Evolutionary conservation across 257 asterid genomes (phyloP).

Genomic region (Nicotiana noctiflora): DNA sequence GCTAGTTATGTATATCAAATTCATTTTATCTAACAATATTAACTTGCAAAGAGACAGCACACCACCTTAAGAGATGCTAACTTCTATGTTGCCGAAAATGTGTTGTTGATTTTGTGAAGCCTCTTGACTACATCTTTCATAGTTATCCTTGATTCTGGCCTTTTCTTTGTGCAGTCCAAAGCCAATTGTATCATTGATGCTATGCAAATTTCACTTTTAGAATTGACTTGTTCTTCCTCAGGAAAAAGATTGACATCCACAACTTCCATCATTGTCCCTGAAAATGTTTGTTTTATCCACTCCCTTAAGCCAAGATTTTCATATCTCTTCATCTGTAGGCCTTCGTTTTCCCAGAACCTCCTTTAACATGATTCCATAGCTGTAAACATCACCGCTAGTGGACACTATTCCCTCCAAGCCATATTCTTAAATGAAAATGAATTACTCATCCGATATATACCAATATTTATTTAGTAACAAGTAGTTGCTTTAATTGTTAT

Average conservation of each 20-base stretch:
- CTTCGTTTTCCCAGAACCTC: conserved; percentile 25
- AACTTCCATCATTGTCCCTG: background rate
- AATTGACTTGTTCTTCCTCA: background rate
- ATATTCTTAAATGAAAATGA: conserved; percentile 13
- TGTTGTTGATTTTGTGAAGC: background rate
- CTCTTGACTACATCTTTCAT: background rate
- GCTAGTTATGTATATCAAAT: no score
- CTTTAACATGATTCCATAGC: conserved; percentile 27
- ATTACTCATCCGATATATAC: background rate
- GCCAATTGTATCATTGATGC: background rate
- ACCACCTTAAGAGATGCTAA: background rate
- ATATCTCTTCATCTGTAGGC: conserved; percentile 20
- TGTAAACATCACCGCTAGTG: conserved; percentile 23
- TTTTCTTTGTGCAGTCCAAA: background rate
- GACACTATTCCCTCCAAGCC: conserved; percentile 30
- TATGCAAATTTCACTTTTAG: background rate
- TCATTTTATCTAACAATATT: background rate
- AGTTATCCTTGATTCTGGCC: background rate
- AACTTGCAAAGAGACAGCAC: background rate
- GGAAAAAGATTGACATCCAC: background rate
- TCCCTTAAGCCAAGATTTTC: conserved; percentile 18
- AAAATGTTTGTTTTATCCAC: conserved; percentile 21
- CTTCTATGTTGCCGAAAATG: background rate
- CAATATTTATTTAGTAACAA: background rate
- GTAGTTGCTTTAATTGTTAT: background rate